Conservation (phyloP, 768 basidiomycete species). For the Russula abietina region DNA sequence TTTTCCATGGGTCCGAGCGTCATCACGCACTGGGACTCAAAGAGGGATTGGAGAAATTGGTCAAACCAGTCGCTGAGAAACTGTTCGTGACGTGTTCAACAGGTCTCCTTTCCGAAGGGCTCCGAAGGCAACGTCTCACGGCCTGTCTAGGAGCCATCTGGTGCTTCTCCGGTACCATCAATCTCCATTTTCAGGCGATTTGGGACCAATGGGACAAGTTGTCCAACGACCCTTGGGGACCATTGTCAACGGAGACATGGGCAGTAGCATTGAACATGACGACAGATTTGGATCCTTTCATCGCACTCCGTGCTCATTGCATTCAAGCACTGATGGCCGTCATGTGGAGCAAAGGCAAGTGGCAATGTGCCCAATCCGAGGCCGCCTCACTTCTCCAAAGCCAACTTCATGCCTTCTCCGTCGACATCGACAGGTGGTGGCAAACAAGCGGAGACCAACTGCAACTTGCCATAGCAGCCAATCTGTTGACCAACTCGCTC, state of each 20-base stretch:
- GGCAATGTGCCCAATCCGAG: constrained; percentile 12
- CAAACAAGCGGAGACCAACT: neutral
- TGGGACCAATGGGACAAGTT: neutral
- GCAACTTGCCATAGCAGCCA: constrained; percentile 12
- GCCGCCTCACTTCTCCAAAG: constrained; percentile 2
- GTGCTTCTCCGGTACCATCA: constrained; percentile 3
- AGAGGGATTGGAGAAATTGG: neutral
- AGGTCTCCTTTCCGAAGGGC: constrained; percentile 7
- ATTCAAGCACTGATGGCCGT: constrained; percentile 5
- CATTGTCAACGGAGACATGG: constrained; percentile 11
- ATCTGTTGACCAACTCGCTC: neutral
- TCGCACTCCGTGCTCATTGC: constrained; percentile 11
- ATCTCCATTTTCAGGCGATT: constrained; percentile 10
- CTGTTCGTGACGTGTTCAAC: constrained; percentile 8
- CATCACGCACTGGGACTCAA: neutral
- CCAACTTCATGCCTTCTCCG: neutral
- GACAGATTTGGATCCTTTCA: neutral
- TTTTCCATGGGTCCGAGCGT: neutral
- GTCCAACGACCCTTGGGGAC: constrained; percentile 12
- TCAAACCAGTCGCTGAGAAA: neutral
- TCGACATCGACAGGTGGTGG: neutral
- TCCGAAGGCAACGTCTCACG: constrained; percentile 10
- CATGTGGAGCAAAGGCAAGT: constrained; percentile 4
- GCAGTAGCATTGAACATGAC: constrained; percentile 1
- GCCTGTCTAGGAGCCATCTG: constrained; percentile 9